Conservation (phyloP, 371 early-diverging fungal genomes). For the Haplosporangium sp. region DNA sequence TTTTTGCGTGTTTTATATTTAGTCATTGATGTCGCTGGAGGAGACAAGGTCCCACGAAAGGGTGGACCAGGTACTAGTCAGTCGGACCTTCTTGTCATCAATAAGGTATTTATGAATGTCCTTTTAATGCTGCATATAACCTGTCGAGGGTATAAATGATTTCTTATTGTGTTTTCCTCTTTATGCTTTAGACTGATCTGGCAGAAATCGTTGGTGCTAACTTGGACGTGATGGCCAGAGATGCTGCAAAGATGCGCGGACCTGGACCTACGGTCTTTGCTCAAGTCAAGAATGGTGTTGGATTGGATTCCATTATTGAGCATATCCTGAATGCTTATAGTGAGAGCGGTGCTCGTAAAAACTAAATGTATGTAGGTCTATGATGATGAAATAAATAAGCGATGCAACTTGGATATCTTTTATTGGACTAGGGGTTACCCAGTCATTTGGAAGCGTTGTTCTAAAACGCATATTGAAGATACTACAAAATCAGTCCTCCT, state of each 20-base stretch:
- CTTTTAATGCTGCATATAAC: neutral
- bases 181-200: conserved; percentile 77
- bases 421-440: no score
- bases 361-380: neutral
- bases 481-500: no score
- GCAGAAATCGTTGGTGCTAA: conserved; percentile 92
- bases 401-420: no score
- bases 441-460: no score
- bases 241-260: conserved; percentile 91
- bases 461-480: no score
- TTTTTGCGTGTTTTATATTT: neutral
- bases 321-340: conserved; percentile 85
- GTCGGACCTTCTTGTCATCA: conserved; percentile 91
- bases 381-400: no score
- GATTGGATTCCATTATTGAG: conserved; percentile 83
- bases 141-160: neutral
- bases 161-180: neutral
- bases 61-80: conserved; percentile 96
- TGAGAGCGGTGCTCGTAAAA: conserved; percentile 66
- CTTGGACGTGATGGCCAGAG: conserved; percentile 90
- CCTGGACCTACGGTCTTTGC: conserved; percentile 86
- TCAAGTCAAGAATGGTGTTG: conserved; percentile 90
- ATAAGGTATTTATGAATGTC: conserved; percentile 66
- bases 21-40: conserved; percentile 96
- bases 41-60: conserved; percentile 92